Conservation (phyloP, 371 early-diverging fungal genomes). For the Mortierella sp. region DNA sequence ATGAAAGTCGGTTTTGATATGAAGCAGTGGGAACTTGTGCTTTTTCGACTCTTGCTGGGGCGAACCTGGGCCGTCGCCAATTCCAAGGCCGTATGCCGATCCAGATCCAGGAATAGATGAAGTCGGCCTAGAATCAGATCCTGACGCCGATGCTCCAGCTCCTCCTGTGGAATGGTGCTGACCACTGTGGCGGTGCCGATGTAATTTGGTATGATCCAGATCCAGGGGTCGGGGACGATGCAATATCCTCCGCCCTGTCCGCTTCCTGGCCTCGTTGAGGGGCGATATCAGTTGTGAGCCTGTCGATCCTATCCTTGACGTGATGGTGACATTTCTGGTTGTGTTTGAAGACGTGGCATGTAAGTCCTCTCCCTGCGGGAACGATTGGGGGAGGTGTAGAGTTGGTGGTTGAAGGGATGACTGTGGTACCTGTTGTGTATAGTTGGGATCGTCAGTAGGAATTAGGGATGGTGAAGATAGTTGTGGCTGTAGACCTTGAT, state of each 20-base stretch:
- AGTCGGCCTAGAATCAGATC: conserved; percentile 12
- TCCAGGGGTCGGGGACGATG: conserved; percentile 50
- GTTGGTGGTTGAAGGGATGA: background rate
- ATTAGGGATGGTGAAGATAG: conserved; percentile 3
- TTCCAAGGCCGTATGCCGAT: conserved; percentile 1
- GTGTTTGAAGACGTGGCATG: background rate
- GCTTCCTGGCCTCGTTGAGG: conserved; percentile 38
- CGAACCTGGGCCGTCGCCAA: background rate
- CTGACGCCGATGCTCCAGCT: conserved; percentile 1
- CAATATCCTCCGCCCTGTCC: conserved; percentile 37
- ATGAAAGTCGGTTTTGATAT: conserved; percentile 49
- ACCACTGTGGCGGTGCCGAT: conserved; percentile 7
- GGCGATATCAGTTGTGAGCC: conserved; percentile 46
- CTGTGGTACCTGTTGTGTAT: background rate
- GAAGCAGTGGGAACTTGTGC: conserved; percentile 32
- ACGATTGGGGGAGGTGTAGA: conserved; percentile 2
- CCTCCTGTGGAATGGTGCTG: conserved; percentile 9
- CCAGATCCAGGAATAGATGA: conserved; percentile 18
- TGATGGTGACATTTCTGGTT: conserved; percentile 14
- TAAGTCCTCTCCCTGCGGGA: conserved; percentile 40
- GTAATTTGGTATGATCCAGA: conserved; percentile 27
- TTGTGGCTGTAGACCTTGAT: background rate
- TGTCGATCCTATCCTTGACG: conserved; percentile 45
- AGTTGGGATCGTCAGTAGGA: background rate
- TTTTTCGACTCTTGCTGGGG: conserved; percentile 21